phyloP scores from a whole-genome alignment of 2,329 filamentous ascomycete species.

The Diaporthe sp. region DNA sequence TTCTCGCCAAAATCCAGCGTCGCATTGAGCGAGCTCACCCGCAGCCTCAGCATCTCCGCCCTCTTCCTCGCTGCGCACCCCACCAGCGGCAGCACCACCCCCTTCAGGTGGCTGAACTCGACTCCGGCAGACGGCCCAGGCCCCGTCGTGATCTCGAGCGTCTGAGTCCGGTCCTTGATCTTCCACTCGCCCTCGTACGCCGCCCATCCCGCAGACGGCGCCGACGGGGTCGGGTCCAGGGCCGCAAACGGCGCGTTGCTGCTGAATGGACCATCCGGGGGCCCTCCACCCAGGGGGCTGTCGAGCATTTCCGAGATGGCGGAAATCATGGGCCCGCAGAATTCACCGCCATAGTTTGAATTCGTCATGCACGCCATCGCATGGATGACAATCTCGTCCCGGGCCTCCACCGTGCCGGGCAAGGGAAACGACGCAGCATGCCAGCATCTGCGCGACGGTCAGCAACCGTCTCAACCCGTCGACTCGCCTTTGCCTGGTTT shows the following conservation, averaged over 20 bases:
- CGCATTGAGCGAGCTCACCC: conserved; percentile 30
- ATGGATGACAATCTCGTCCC: conserved; percentile 2
- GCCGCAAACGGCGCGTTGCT: conserved; percentile 6
- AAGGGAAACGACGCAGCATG: conserved; percentile 27
- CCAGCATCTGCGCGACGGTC: conserved; percentile 22
- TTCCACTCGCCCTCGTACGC: conserved; percentile 34
- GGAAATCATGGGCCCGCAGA: conserved; percentile 16
- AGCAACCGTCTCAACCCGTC: background rate
- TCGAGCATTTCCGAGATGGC: conserved; percentile 36
- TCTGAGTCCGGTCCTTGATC: conserved; percentile 33
- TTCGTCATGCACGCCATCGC: conserved; percentile 37
- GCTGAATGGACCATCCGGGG: background rate
- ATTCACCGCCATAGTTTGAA: conserved; percentile 33
- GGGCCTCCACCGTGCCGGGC: conserved; percentile 5
- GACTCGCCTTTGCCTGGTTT: background rate
- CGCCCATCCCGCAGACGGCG: conserved; percentile 23
- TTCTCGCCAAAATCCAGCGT: conserved; percentile 16
- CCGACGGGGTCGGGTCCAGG: background rate
- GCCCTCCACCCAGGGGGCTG: conserved; percentile 16
- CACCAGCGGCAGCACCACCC: conserved; percentile 26
- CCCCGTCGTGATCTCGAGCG: conserved; percentile 14
- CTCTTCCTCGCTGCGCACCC: conserved; percentile 34
- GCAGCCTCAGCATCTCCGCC: conserved; percentile 13
- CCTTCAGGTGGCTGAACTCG: conserved; percentile 31
- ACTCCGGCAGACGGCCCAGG: conserved; percentile 3